Evolutionary conservation across 371 early-diverging fungal species (phyloP).

Genomic region (Mortierella sp.): DNA sequence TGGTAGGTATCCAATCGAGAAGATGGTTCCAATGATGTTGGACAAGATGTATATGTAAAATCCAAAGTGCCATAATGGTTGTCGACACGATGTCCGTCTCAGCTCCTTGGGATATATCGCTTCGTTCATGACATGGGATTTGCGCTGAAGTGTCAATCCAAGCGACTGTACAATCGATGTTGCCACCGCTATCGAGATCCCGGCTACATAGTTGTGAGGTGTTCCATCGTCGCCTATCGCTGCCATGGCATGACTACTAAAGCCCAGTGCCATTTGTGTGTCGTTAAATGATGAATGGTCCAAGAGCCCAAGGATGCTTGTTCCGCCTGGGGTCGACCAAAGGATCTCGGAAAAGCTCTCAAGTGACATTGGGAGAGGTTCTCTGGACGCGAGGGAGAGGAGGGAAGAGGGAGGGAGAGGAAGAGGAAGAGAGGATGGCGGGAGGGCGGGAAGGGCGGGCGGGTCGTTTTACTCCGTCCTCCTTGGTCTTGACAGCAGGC

Average conservation of each 20-base stretch:
- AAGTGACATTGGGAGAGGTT: conserved; percentile 22
- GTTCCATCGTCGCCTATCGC: neutral
- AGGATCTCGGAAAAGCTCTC: conserved; percentile 52
- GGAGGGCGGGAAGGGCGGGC: too few species aligned
- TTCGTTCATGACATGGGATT: conserved; percentile 72
- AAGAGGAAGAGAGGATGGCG: too few species aligned
- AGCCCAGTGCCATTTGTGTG: too few species aligned
- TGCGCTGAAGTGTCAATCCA: conserved; percentile 78
- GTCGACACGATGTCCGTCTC: conserved; percentile 59
- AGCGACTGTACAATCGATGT: conserved; percentile 76
- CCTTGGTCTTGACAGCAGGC: too few species aligned
- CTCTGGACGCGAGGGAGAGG: too few species aligned
- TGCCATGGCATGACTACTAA: neutral
- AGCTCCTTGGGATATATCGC: conserved; percentile 63
- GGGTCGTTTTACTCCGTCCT: too few species aligned
- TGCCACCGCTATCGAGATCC: conserved; percentile 64
- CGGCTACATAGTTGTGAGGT: conserved; percentile 52
- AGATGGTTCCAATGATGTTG: conserved; percentile 76
- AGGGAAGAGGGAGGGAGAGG: too few species aligned
- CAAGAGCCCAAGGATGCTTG: conserved; percentile 39
- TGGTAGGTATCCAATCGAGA: conserved; percentile 83
- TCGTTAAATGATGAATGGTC: too few species aligned
- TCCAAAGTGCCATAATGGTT: conserved; percentile 67
- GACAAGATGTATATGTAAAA: conserved; percentile 74
- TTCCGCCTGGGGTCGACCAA: conserved; percentile 39